Evolutionary conservation across 306 rosid species (phyloP), one percentile per base, ranked within the genome.

Genomic region (Senna tora): DNA sequence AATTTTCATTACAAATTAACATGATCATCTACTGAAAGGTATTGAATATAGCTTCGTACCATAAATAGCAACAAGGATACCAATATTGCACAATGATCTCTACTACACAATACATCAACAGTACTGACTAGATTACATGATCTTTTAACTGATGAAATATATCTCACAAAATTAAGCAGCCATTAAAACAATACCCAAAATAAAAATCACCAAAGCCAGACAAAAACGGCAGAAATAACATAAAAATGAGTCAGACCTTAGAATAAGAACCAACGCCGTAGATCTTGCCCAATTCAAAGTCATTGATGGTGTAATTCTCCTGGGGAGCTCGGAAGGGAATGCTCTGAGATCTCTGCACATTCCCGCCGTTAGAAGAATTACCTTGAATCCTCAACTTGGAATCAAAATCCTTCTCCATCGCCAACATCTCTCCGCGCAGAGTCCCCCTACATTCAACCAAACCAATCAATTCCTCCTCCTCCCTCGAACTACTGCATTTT

Each of bases 251-350:
- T 17, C 30, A 45, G 75, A 90, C 98, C 92, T 93, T 93, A 51
- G 98, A 93, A 64, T 93, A 93, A 49, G 98, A 93, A 66, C 98
- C 98, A 84, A 93, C 98, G 75, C 97, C 98, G 78, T 90, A 93
- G 80, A 93, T 93, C 89, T 89, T 93, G 82, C 98, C 98, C 87
- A 93, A 81, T 75, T 88, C 97, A 85, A 93, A 93, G 88, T 93
- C 96, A 74, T 89, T 92, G 74, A 87, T 69, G 65, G 87, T 76
- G 79, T 85, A 93, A 81, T 84, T 83, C 89, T 93, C 97, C 82
- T 93, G 98, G 7, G 98, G 98, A 70, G 98, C 98, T 62, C 97
- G 77, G 78, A 93, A 93, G 69, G 92, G 89, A 73, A 90, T 87
- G 79, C 92, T 90, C 64, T 90, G 89, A 72, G 98, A 78, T 90